Conservation (phyloP, 2,329 filamentous ascomycete genomes). For the Monosporascus sp. region DNA sequence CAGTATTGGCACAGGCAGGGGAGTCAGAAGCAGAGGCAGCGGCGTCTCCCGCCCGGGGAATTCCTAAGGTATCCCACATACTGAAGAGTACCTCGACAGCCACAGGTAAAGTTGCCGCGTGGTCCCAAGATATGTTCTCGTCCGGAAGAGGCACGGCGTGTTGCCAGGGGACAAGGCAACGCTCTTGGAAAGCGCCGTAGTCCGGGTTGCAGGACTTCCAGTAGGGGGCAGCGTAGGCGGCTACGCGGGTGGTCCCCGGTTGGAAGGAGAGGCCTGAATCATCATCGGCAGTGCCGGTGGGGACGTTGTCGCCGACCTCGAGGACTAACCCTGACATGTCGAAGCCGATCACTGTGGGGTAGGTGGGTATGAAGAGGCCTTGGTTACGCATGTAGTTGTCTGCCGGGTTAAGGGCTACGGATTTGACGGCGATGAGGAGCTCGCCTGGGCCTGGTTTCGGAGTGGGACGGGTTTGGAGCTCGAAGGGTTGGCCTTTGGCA, state of each 20-base stretch:
- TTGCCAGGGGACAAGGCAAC: constrained; percentile 36
- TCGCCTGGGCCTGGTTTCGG: constrained; percentile 41
- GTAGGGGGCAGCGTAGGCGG: constrained; percentile 31
- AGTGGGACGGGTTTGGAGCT: constrained; percentile 33
- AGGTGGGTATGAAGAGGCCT: constrained; percentile 35
- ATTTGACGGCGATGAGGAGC: constrained; percentile 42
- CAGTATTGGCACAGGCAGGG: neutral
- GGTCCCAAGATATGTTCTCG: constrained; percentile 30
- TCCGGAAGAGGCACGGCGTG: constrained; percentile 32
- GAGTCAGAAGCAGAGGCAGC: constrained; percentile 1
- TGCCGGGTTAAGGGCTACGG: constrained; percentile 44
- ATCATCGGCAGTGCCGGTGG: constrained; percentile 12
- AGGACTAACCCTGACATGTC: constrained; percentile 40
- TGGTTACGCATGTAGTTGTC: constrained; percentile 36
- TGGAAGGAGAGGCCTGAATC: constrained; percentile 15
- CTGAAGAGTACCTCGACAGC: constrained; percentile 30
- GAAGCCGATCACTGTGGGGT: constrained; percentile 37
- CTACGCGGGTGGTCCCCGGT: constrained; percentile 31
- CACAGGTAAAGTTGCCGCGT: constrained; percentile 35
- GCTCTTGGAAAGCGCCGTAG: constrained; percentile 43
- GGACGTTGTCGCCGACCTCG: constrained; percentile 34
- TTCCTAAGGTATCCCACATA: constrained; percentile 34
- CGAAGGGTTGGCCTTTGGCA: constrained; percentile 31
- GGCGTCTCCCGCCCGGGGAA: constrained; percentile 19
- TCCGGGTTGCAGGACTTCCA: constrained; percentile 40